phyloP scores from a whole-genome alignment of 1,139 yeast genomes.

The Schwanniomyces etchellsii region DNA sequence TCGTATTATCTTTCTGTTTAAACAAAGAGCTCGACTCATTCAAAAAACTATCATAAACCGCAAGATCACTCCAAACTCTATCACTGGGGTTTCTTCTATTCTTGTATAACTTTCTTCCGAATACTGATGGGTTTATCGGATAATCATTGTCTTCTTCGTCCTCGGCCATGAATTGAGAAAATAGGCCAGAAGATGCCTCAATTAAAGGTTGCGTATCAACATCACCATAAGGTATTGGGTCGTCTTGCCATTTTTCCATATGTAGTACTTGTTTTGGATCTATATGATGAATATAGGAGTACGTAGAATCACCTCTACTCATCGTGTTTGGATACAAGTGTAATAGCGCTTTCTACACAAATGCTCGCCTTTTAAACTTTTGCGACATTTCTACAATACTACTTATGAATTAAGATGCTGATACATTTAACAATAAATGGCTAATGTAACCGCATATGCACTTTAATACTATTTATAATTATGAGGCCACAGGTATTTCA shows the following conservation, averaged over 20 bases:
- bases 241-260: conserved; percentile 40
- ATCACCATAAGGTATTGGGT: conserved; percentile 36
- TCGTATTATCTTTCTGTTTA: conserved; percentile 25
- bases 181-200: conserved; percentile 31
- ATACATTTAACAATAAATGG: no score
- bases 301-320: conserved; percentile 20
- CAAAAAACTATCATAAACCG: conserved; percentile 25
- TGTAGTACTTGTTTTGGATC: conserved; percentile 36
- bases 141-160: conserved; percentile 40
- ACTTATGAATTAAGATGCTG: no score
- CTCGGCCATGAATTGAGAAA: conserved; percentile 33
- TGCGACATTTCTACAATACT: no score
- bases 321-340: no score
- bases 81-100: conserved; percentile 26
- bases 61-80: conserved; percentile 32
- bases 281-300: conserved; percentile 31
- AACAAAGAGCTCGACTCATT: conserved; percentile 13
- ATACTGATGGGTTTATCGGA: conserved; percentile 30
- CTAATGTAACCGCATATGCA: no score
- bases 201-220: conserved; percentile 34
- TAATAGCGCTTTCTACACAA: no score
- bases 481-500: conserved; percentile 14
- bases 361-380: no score
- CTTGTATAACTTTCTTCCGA: conserved; percentile 36
- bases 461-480: conserved; percentile 2